These are phyloP conservation scores for Tetrahymena thermophila DNA, from an alignment of 73 alveolate genomes.

Conservation along the genomic window DNA sequence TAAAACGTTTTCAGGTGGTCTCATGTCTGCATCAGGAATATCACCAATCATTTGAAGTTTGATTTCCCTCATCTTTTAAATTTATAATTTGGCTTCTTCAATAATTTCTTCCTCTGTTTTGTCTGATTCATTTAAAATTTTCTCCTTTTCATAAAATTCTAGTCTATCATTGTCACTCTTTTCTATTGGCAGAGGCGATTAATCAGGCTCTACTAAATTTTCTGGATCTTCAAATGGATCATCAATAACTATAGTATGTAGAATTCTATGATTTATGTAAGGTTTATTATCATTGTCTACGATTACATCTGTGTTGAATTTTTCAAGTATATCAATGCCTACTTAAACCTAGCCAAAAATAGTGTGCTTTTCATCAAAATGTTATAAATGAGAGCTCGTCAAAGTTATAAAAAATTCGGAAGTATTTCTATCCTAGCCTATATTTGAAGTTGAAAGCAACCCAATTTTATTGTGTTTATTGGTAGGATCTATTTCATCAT, in stretches of 20 bases:
- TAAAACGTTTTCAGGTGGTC: conserved; percentile 98
- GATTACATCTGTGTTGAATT: conserved; percentile 64
- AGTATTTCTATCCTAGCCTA: conserved; percentile 88
- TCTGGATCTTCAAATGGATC: conserved; percentile 91
- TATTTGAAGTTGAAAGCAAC: conserved; percentile 89
- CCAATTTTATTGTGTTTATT: conserved; percentile 14
- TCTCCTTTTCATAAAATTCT: conserved; percentile 70
- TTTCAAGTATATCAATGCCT: conserved; percentile 82
- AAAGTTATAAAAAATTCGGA: conserved; percentile 92
- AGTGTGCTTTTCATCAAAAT: conserved; percentile 92
- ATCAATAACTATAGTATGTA: conserved; percentile 81
- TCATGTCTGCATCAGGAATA: conserved; percentile 98
- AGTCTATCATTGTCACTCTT: conserved; percentile 65
- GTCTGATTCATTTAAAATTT: conserved; percentile 47
- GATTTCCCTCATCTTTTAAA: conserved; percentile 82
- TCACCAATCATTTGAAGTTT: conserved; percentile 95
- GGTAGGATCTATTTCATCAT: conserved; percentile 84
- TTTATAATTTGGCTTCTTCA: conserved; percentile 64
- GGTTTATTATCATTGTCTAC: conserved; percentile 87
- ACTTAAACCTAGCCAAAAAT: conserved; percentile 93
- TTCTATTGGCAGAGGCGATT: conserved; percentile 75
- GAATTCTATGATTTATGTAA: conserved; percentile 80
- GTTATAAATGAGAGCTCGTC: conserved; percentile 60
- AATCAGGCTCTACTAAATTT: conserved; percentile 70
- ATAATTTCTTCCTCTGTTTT: conserved; percentile 70